Evolutionary conservation across 495 filamentous ascomycete species (phyloP), one percentile per base, ranked within the genome.

Genomic region (Penicillium lividum): DNA sequence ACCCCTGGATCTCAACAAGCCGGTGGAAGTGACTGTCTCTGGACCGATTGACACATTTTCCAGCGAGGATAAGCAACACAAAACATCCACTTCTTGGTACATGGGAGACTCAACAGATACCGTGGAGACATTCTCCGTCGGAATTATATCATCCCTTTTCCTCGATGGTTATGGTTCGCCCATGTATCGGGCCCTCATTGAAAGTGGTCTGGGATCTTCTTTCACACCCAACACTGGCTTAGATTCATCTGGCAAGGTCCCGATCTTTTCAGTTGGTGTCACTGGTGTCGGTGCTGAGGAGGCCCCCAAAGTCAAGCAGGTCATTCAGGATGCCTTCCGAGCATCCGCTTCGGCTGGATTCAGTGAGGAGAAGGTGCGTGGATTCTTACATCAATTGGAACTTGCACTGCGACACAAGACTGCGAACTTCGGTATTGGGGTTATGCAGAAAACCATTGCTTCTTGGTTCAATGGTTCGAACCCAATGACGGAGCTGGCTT

Each of bases 141-240:
- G 88, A 29, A 79, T 98, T 28, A 68, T 96, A 28, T 92, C 91
- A 15, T 89, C 87, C 2, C 72, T 98, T 31, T 77, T 98, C 31
- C 82, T 94, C 60, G 91, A 97, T 68, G 94, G 95, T 15, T 98
- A 97, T 70, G 92, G 94, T 25, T 96, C 94, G 25, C 95, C 94
- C 3, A 77, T 98, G 62, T 98, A 98, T 68, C 86, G 86, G 51
- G 88, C 86, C n/a, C 77, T 98, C 42, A 90, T 98, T 58, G 94
- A 98, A 66, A 86, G 89, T 59, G 93, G 93, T 18, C 78, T 98
- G 15, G 94, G 94, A 51, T 89, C 90, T 6, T 92, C 96, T 55
- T 98, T 91, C 76, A 94, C 89, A 33, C 90, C 95, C 7, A 98
- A 98, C 65, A 91, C 92, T 3, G 95, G 94, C 5, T 93, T 90